Evolutionary conservation across 257 asterid genomes (phyloP).

Genomic region (Salvia splendens): DNA sequence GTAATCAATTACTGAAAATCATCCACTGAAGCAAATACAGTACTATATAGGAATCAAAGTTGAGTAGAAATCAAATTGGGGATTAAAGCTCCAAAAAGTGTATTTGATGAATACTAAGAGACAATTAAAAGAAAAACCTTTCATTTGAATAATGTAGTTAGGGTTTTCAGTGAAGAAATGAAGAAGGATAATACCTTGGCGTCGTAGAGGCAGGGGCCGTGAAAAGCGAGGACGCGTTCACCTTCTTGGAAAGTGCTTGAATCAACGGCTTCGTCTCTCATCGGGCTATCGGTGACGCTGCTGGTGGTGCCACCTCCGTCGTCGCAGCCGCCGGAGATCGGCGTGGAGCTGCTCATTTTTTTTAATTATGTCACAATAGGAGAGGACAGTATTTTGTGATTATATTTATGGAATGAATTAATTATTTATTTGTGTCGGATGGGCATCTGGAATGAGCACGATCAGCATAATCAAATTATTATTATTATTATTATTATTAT

Average conservation of each 20-base stretch:
- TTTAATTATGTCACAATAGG: no score
- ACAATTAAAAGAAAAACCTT: neutral
- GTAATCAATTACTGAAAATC: constrained; percentile 5
- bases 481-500: no score
- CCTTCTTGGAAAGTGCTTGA: constrained; percentile 52
- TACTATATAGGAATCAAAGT: constrained; percentile 3
- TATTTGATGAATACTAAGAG: neutral
- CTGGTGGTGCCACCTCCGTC: constrained; percentile 32
- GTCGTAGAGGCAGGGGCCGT: constrained; percentile 47
- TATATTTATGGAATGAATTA: neutral
- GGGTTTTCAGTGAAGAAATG: constrained; percentile 7
- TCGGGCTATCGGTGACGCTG: constrained; percentile 24
- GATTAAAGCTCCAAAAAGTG: constrained; percentile 16
- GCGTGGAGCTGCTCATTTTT: constrained; percentile 35
- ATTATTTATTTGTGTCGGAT: neutral
- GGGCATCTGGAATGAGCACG: neutral
- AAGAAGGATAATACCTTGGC: constrained; percentile 59
- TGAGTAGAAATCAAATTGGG: constrained; percentile 7
- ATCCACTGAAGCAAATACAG: constrained; percentile 9
- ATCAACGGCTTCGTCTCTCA: constrained; percentile 40
- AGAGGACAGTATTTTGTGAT: neutral
- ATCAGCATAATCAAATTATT: neutral
- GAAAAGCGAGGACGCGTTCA: constrained; percentile 69
- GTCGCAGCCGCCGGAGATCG: constrained; percentile 35
- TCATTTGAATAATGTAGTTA: neutral